Base-by-base conservation (phyloP, 345 rosid genomes). In the Pistacia vera region DNA sequence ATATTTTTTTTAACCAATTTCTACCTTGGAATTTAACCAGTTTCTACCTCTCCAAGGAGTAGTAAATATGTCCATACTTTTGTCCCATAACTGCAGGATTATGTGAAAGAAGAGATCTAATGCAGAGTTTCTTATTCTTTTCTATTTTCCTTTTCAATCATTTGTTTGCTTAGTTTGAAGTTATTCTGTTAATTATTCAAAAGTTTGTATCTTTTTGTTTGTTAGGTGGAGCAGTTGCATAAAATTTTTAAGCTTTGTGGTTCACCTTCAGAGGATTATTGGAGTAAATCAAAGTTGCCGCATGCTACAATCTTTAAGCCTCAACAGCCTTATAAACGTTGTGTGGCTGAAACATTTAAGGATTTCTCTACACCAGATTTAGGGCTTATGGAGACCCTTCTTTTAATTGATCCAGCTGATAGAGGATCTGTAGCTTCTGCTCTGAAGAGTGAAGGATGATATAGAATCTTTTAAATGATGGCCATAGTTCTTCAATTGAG, bases 271-370 rank as follows among this genome's bases (percentile, higher is more conserved):
- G 99, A 93, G 78, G 97, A 93, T 38, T 96, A 93, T 69, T 96
- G 99, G 99, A 88, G 85, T 68, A 96, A 93, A 77, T 91, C 99
- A 1, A 96, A 88, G 87, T 78, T 96, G 89, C 99, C 99, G 63
- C 99, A 91, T 84, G 99, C 98, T 44, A 96, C 98, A 28, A 93
- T 96, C 62, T 96, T 96, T 83, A 96, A 96, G 84, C 99, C 99
- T 65, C 97, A 93, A 56, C 98, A 90, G 78, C 99, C 99, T 54
- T 96, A 96, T 78, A 88, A 88, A 81, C 97, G 97, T 13, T 72
- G 93, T 86, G 98, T 96, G 51, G 95, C 86, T 66, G 98, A 96
- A 79, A 91, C 97, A 75, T 96, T 93, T 69, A 96, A 92, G 86
- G 99, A 93, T 76, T 96, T 93, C 78, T 97, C 99, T 75, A 81